phyloP scores from a whole-genome alignment of 2,329 filamentous ascomycete species.

The Pseudopithomyces chartarum region DNA sequence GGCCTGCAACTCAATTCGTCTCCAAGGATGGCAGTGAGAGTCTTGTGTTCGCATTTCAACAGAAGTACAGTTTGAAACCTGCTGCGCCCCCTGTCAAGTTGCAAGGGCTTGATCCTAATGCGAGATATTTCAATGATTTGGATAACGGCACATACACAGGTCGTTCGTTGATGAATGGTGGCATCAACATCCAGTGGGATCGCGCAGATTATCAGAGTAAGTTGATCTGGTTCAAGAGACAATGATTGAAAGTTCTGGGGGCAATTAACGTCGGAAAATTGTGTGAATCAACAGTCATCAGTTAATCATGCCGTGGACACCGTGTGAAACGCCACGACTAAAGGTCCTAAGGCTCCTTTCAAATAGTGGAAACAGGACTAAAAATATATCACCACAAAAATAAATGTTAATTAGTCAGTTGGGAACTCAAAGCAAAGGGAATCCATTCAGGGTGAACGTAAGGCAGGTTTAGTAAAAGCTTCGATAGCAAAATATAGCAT shows the following conservation, averaged over 20 bases:
- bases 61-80: constrained; percentile 59
- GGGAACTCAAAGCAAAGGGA: no score
- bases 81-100: constrained; percentile 58
- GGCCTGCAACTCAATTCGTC: constrained; percentile 66
- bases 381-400: no score
- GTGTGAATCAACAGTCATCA: no score
- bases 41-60: constrained; percentile 66
- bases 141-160: constrained; percentile 61
- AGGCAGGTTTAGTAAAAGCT: no score
- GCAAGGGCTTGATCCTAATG: constrained; percentile 61
- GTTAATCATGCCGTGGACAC: no score
- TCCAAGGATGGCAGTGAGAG: constrained; percentile 56
- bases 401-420: background rate
- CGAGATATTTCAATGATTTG: constrained; percentile 58
- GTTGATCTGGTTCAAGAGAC: constrained; percentile 60
- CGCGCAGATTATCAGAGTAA: constrained; percentile 61
- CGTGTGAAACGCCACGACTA: no score
- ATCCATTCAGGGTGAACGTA: no score
- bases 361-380: no score
- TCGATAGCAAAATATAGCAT: no score
- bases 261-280: no score
- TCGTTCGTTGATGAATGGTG: constrained; percentile 66
- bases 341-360: no score
- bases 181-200: constrained; percentile 59
- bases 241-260: constrained; percentile 20